phyloP scores from a whole-genome alignment of 345 rosid species.

The Brassica carinata region DNA sequence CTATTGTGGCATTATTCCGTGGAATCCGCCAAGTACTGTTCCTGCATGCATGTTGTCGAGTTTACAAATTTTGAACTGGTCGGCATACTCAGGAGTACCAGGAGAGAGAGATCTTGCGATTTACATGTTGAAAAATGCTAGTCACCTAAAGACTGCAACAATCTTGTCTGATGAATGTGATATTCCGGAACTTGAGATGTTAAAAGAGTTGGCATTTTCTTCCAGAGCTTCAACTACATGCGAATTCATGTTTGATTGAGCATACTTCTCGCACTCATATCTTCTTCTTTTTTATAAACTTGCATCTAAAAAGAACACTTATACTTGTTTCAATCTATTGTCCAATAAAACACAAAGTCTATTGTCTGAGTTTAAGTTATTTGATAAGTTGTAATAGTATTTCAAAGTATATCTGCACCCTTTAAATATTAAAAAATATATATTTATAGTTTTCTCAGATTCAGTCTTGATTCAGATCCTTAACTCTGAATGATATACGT shows the following conservation, averaged over 20 bases:
- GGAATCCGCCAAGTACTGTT: conserved; percentile 9
- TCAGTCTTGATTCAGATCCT: too few relatives aligned
- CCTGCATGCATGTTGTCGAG: conserved; percentile 17
- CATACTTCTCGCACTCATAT: neutral
- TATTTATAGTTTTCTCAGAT: too few relatives aligned
- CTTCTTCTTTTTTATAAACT: too few relatives aligned
- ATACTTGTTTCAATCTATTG: too few relatives aligned
- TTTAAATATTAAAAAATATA: too few relatives aligned
- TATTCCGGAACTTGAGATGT: neutral
- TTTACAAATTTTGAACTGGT: conserved; percentile 1
- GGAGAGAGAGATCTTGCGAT: conserved; percentile 4
- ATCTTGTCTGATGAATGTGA: neutral
- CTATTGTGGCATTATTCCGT: neutral
- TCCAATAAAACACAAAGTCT: too few relatives aligned
- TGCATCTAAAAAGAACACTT: too few relatives aligned
- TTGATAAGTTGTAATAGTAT: too few relatives aligned
- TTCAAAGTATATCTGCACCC: too few relatives aligned
- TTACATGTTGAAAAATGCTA: conserved; percentile 13
- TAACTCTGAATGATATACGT: too few relatives aligned
- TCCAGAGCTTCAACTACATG: conserved; percentile 18
- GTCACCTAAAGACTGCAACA: neutral
- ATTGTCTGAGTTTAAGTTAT: too few relatives aligned
- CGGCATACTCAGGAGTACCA: neutral
- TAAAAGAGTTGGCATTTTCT: conserved; percentile 10
- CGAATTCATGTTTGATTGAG: neutral